A percentile compares a stretch with the other conserved stretches of the same genome.
Conservation (phyloP, 2,329 filamentous ascomycete species). For the Botrytis pseudocinerea region DNA sequence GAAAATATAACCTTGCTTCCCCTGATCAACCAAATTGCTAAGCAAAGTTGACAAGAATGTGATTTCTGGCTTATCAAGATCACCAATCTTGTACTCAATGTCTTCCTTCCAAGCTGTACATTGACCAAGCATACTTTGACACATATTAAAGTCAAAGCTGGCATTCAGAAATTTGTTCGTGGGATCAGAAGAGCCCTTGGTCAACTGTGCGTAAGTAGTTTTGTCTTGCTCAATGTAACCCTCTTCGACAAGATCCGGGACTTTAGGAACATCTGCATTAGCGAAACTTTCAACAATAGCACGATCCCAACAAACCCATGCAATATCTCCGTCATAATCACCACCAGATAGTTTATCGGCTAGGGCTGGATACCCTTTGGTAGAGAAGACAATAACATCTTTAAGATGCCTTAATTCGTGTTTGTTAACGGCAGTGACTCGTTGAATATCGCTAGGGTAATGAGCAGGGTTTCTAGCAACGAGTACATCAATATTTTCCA, state of each 20-base stretch:
- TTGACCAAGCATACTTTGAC: conserved; percentile 58
- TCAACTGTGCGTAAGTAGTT: conserved; percentile 41
- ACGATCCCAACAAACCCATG: conserved; percentile 76
- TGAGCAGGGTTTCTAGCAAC: conserved; percentile 71
- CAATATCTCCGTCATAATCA: conserved; percentile 78
- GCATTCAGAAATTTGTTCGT: conserved; percentile 50
- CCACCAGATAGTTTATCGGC: conserved; percentile 74
- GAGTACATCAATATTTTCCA: conserved; percentile 61
- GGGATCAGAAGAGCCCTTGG: conserved; percentile 20
- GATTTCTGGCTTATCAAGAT: conserved; percentile 49
- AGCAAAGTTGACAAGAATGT: conserved; percentile 54
- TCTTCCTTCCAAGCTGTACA: conserved; percentile 66
- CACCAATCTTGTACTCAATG: conserved; percentile 59
- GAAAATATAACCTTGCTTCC: conserved; percentile 57
- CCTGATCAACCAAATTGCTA: conserved; percentile 57
- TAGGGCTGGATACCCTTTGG: conserved; percentile 59
- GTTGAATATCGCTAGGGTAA: conserved; percentile 71
- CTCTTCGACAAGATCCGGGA: conserved; percentile 48
- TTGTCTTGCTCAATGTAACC: conserved; percentile 54
- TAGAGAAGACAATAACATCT: conserved; percentile 78
- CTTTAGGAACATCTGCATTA: conserved; percentile 55
- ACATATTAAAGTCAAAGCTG: conserved; percentile 59
- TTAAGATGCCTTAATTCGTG: conserved; percentile 65
- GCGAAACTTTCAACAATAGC: conserved; percentile 64
- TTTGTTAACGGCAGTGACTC: conserved; percentile 59